Percentiles rank a stretch among this genome's conserved stretches.
Evolutionary conservation across 305 asterid genomes (phyloP).

Genomic region (Striga hermonthica): DNA sequence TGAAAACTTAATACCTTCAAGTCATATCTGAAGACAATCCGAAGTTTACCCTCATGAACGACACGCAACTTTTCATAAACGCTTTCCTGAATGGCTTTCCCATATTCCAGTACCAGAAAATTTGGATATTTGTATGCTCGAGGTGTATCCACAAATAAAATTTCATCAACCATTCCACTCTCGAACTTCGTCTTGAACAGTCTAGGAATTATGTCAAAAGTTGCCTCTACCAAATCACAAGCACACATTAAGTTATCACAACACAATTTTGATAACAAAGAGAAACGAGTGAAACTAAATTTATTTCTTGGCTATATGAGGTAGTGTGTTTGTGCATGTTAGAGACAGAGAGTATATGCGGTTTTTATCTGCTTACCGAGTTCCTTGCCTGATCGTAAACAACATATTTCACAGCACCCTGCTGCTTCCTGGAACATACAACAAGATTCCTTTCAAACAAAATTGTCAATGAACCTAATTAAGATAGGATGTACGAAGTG

Average conservation of each 20-base stretch:
- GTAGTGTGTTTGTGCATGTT: not conserved
- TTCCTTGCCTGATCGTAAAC: slow-evolving; percentile 54
- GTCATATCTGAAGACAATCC: slow-evolving; percentile 52
- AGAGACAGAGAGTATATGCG: not conserved
- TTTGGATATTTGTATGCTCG: slow-evolving; percentile 33
- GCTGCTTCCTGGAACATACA: slow-evolving; percentile 41
- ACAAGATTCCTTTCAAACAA: slow-evolving; percentile 5
- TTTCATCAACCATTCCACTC: slow-evolving; percentile 54
- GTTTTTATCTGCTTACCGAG: slow-evolving; percentile 47
- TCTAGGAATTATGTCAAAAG: slow-evolving; percentile 49
- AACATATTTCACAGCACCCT: slow-evolving; percentile 58
- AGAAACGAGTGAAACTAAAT: not conserved
- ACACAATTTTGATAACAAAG: not conserved
- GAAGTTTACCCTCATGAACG: slow-evolving; percentile 60
- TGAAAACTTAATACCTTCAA: slow-evolving; percentile 49
- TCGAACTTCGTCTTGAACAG: slow-evolving; percentile 49
- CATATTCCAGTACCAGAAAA: slow-evolving; percentile 49
- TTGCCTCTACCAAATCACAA: slow-evolving; percentile 46
- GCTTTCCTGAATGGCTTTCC: slow-evolving; percentile 48
- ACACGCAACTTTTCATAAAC: slow-evolving; percentile 47
- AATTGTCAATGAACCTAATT: not conserved
- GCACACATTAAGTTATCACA: not conserved
- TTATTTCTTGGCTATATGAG: not conserved
- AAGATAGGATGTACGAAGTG: too few relatives aligned
- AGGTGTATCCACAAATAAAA: slow-evolving; percentile 50